Evolutionary conservation across 2,329 filamentous ascomycete species (phyloP).

Genomic region (Drechmeria coniospora): DNA sequence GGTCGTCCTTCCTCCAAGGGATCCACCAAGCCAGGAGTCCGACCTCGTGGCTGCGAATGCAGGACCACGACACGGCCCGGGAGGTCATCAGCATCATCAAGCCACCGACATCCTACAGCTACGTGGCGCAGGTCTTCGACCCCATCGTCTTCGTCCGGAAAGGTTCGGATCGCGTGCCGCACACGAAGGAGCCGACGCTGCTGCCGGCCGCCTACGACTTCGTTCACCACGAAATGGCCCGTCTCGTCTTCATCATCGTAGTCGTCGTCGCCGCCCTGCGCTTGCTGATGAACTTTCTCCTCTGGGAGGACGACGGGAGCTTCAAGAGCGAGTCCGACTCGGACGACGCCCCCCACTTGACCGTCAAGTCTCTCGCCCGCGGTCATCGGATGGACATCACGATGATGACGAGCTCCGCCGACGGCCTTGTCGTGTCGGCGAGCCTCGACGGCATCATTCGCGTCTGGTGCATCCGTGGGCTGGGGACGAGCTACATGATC

Average conservation of each 20-base stretch:
- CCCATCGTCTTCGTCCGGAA: constrained; percentile 59
- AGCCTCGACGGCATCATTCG: constrained; percentile 55
- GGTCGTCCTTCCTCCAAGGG: constrained; percentile 32
- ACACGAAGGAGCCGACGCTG: constrained; percentile 20
- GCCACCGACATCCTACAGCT: constrained; percentile 52
- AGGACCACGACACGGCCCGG: constrained; percentile 63
- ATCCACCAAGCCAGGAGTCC: constrained; percentile 65
- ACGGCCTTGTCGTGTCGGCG: constrained; percentile 52
- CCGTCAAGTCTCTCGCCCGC: constrained; percentile 41
- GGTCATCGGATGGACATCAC: constrained; percentile 58
- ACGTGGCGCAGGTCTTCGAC: constrained; percentile 59
- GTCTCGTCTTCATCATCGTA: constrained; percentile 47
- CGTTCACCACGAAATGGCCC: constrained; percentile 38
- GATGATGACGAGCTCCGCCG: constrained; percentile 43
- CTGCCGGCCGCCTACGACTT: constrained; percentile 45
- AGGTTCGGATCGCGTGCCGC: constrained; percentile 49
- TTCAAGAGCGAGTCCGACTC: constrained; percentile 29
- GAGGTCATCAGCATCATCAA: constrained; percentile 67
- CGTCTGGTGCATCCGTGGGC: constrained; percentile 45
- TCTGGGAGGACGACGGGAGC: constrained; percentile 46
- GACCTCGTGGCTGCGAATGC: constrained; percentile 58
- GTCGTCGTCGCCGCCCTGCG: constrained; percentile 49
- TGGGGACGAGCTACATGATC: constrained; percentile 24
- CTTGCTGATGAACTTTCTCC: constrained; percentile 57
- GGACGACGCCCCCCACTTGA: constrained; percentile 34